Evolutionary conservation across 1,139 yeast species (phyloP).

Genomic region (Yamadazyma songkhlaensis): DNA sequence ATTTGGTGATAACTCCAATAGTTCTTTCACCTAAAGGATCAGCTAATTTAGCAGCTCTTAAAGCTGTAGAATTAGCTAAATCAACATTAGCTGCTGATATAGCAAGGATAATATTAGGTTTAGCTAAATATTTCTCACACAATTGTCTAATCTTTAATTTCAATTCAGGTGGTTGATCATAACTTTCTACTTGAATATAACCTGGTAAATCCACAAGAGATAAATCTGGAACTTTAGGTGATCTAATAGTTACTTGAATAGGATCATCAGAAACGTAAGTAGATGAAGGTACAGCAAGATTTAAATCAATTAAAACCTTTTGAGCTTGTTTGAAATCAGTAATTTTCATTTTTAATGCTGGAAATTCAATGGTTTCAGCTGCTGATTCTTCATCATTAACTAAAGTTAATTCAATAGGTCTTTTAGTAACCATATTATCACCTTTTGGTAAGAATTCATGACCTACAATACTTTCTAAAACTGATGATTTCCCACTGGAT

Average conservation of each 20-base stretch:
- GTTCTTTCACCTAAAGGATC: conserved; percentile 96
- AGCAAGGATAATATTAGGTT: conserved; percentile 92
- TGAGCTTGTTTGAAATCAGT: conserved; percentile 90
- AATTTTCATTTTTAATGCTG: conserved; percentile 78
- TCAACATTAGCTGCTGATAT: conserved; percentile 98
- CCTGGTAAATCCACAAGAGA: conserved; percentile 96
- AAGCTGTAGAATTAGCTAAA: conserved; percentile 91
- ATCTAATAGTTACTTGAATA: conserved; percentile 82
- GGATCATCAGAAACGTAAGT: conserved; percentile 92
- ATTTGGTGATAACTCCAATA: conserved; percentile 90
- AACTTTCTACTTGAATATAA: conserved; percentile 93
- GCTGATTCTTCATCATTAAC: conserved; percentile 82
- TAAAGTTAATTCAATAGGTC: conserved; percentile 91
- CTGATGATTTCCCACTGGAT: conserved; percentile 95
- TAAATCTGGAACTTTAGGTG: conserved; percentile 91
- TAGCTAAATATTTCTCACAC: conserved; percentile 81
- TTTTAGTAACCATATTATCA: conserved; percentile 89
- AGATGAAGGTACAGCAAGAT: conserved; percentile 83
- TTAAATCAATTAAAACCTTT: conserved; percentile 76
- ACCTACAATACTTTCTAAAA: conserved; percentile 89
- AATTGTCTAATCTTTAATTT: conserved; percentile 75
- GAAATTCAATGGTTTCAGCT: conserved; percentile 90
- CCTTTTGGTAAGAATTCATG: conserved; percentile 95
- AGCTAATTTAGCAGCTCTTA: conserved; percentile 86
- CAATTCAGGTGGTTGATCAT: conserved; percentile 87